phyloP scores from a whole-genome alignment of 371 early-diverging fungal genomes.

The Mortierella sp. region DNA sequence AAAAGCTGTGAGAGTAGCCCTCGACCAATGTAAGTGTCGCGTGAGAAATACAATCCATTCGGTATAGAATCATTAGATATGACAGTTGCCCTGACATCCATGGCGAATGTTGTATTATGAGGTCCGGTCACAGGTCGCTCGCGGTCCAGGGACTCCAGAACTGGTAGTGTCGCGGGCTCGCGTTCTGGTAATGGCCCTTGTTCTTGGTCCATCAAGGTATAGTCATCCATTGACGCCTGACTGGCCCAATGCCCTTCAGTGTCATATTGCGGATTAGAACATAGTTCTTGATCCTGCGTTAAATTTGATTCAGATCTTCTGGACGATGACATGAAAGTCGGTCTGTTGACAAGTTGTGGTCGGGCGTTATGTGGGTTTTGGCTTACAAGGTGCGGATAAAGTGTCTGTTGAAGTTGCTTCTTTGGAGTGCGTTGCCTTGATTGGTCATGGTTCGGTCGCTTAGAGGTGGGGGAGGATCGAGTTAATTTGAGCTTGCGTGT shows the following conservation, averaged over 20 bases:
- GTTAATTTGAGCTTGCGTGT: background rate
- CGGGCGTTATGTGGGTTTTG: slow-evolving; percentile 3
- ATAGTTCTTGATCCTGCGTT: background rate
- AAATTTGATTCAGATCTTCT: background rate
- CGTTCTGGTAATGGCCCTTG: background rate
- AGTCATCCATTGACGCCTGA: background rate
- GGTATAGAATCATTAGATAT: slow-evolving; percentile 2
- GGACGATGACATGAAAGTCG: slow-evolving; percentile 11
- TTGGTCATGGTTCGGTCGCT: background rate
- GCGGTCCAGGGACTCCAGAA: background rate
- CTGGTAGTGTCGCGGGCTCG: background rate
- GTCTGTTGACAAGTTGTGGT: slow-evolving; percentile 34
- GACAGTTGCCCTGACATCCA: background rate
- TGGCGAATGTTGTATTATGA: background rate
- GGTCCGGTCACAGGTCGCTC: background rate
- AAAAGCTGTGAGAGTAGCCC: slow-evolving; percentile 25
- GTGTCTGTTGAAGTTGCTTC: background rate
- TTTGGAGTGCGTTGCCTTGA: background rate
- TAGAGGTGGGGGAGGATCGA: background rate
- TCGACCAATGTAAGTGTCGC: slow-evolving; percentile 38
- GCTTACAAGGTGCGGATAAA: slow-evolving; percentile 10
- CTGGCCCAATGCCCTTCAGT: background rate
- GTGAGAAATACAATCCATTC: slow-evolving; percentile 34
- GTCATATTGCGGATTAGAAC: background rate
- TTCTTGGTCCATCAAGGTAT: background rate